Conservation (phyloP, 805 yeast genomes). For the Phaffomyces thermotolerans region DNA sequence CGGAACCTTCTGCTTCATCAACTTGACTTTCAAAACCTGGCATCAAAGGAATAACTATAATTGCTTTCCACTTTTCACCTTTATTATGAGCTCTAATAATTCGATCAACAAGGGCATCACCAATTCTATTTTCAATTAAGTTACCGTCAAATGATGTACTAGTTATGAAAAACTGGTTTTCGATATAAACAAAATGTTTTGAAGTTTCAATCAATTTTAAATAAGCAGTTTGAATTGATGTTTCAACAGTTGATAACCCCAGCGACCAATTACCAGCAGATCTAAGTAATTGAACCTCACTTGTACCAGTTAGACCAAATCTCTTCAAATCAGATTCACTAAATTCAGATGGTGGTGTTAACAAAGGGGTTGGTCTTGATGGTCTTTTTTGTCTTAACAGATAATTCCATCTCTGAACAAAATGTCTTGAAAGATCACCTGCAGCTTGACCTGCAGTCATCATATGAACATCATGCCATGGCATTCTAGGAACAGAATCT, state of each 20-base stretch:
- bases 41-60: constrained; percentile 88
- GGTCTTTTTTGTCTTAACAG: constrained; percentile 89
- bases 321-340: constrained; percentile 60
- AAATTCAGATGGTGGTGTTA: constrained; percentile 89
- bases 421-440: constrained; percentile 85
- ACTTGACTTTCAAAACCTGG: constrained; percentile 96
- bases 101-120: constrained; percentile 96
- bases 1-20: constrained; percentile 87
- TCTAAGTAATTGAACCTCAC: constrained; percentile 85
- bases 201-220: constrained; percentile 84
- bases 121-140: constrained; percentile 79
- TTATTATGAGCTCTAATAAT: constrained; percentile 81
- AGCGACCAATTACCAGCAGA: constrained; percentile 92
- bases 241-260: constrained; percentile 79
- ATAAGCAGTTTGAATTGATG: constrained; percentile 89
- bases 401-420: constrained; percentile 97
- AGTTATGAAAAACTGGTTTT: constrained; percentile 90
- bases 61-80: constrained; percentile 79
- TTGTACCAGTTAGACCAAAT: constrained; percentile 61
- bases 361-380: constrained; percentile 83
- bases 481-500: constrained; percentile 81
- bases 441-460: constrained; percentile 92
- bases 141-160: constrained; percentile 83
- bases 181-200: constrained; percentile 89
- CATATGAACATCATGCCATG: constrained; percentile 99